These are phyloP conservation scores for Kuraishia cidri DNA, from an alignment of 805 yeast species.

Conservation along the genomic window DNA sequence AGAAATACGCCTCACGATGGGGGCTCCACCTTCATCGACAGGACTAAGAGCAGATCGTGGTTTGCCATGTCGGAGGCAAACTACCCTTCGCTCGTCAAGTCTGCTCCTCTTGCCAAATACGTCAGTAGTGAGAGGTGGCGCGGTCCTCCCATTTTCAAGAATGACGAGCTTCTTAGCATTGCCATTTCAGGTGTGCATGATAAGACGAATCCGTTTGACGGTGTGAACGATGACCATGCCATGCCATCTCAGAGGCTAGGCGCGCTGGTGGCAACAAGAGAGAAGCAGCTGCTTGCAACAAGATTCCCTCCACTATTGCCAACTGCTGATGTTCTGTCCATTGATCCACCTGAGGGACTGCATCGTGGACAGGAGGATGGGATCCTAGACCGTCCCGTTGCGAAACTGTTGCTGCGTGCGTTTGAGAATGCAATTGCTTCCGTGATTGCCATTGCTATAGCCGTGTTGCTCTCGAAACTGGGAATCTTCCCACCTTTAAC, in stretches of 20 bases:
- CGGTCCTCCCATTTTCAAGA: slow-evolving; percentile 22
- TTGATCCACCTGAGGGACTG: slow-evolving; percentile 8
- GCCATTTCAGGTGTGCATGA: slow-evolving; percentile 45
- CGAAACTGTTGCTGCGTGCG: slow-evolving; percentile 18
- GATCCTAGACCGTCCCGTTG: background rate
- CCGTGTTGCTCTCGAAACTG: slow-evolving; percentile 25
- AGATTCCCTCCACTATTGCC: background rate
- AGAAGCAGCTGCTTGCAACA: background rate
- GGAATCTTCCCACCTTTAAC: slow-evolving; percentile 26
- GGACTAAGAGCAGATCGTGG: slow-evolving; percentile 63
- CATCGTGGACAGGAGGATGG: background rate
- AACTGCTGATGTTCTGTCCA: slow-evolving; percentile 4
- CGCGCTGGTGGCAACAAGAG: background rate
- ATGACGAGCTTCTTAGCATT: slow-evolving; percentile 27
- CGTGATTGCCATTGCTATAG: slow-evolving; percentile 22
- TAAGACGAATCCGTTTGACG: background rate
- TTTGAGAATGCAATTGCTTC: slow-evolving; percentile 44
- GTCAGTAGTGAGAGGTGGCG: slow-evolving; percentile 36
- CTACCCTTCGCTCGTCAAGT: slow-evolving; percentile 74
- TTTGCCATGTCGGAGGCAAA: slow-evolving; percentile 72
- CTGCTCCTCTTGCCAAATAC: slow-evolving; percentile 71
- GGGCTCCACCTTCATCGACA: slow-evolving; percentile 55
- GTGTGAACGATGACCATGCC: background rate
- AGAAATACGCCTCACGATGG: slow-evolving; percentile 13
- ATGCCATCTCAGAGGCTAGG: background rate